These are phyloP conservation scores for Hypsizygus marmoreus DNA, from an alignment of 768 basidiomycete species.

Conservation along the genomic window DNA sequence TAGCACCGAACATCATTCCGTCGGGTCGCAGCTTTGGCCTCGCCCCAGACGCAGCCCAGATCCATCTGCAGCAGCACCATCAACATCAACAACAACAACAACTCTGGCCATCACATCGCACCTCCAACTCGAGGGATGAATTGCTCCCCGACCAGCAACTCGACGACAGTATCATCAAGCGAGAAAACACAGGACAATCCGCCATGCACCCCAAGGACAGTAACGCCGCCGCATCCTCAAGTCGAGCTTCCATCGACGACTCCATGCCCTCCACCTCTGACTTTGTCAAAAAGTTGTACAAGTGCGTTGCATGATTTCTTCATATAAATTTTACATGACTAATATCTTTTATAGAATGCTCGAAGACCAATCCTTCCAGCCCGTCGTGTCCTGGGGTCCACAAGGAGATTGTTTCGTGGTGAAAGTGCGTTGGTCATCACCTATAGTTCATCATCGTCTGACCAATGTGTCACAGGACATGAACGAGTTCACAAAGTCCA, in stretches of 20 bases:
- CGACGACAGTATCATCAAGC: constrained; percentile 20
- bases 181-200: constrained; percentile 15
- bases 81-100: constrained; percentile 5
- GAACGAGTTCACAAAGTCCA: constrained; percentile 92
- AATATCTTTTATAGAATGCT: constrained; percentile 65
- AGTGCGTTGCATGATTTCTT: constrained; percentile 46
- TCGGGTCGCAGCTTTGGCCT: no score
- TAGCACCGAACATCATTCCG: constrained; percentile 12
- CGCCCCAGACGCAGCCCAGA: neutral
- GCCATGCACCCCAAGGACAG: constrained; percentile 10
- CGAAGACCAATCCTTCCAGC: constrained; percentile 70
- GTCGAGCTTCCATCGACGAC: constrained; percentile 50
- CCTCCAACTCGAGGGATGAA: constrained; percentile 46
- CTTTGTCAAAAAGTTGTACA: constrained; percentile 94
- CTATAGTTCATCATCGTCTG: neutral
- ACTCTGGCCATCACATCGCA: constrained; percentile 26
- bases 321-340: neutral
- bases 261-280: constrained; percentile 87
- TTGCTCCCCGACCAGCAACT: constrained; percentile 26
- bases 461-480: constrained; percentile 62
- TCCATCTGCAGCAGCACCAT: no score
- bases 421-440: constrained; percentile 46
- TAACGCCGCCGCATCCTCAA: neutral
- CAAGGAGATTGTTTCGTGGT: constrained; percentile 89
- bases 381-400: constrained; percentile 83